These are phyloP conservation scores for Lipomyces yamanashiensis DNA, from an alignment of 805 yeast genomes.

Conservation along the genomic window DNA sequence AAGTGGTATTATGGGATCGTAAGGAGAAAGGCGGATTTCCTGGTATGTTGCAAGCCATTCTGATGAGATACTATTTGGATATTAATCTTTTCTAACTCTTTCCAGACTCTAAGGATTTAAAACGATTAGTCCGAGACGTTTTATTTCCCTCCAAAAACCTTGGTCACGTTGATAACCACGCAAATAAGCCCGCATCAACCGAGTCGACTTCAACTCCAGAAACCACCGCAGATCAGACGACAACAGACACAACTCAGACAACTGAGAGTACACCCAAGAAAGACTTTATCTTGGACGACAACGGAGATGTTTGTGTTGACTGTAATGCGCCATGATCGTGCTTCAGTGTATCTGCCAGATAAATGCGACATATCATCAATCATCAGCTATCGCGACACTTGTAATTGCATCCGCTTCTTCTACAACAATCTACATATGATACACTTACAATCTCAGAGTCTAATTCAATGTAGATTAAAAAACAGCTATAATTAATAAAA, in stretches of 20 bases:
- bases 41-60: slow-evolving; percentile 25
- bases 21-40: slow-evolving; percentile 75
- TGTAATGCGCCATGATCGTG: slow-evolving; percentile 6
- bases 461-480: not conserved
- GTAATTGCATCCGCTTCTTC: too few species aligned
- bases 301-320: slow-evolving; percentile 17
- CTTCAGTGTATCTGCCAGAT: not conserved
- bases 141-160: slow-evolving; percentile 59
- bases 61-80: not conserved
- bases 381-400: not conserved
- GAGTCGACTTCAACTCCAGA: not conserved
- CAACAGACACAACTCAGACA: not conserved
- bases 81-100: not conserved
- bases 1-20: slow-evolving; percentile 63
- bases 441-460: too few species aligned
- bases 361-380: not conserved
- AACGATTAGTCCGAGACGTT: slow-evolving; percentile 64
- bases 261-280: not conserved
- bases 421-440: too few species aligned
- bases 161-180: slow-evolving; percentile 65
- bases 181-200: slow-evolving; percentile 2
- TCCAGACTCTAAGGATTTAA: slow-evolving; percentile 72
- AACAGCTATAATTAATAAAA: slow-evolving; percentile 3
- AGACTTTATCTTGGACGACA: slow-evolving; percentile 7
- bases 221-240: not conserved